Evolutionary conservation across 495 filamentous ascomycete species (phyloP).

Genomic region (Xylaria cubensis): DNA sequence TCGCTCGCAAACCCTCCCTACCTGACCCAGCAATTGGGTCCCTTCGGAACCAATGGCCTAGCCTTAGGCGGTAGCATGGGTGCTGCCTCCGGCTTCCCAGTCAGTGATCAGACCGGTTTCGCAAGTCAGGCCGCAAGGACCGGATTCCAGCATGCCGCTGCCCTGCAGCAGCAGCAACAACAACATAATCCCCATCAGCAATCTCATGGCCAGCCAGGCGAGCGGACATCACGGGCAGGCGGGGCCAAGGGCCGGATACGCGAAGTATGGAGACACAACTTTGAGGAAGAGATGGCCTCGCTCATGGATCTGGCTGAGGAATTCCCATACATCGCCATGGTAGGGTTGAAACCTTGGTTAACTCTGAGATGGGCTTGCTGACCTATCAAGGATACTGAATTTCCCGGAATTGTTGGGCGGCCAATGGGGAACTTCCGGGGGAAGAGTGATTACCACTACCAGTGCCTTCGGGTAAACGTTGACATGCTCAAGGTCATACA

Average conservation of each 20-base stretch:
- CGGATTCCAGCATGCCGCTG: conserved; percentile 80
- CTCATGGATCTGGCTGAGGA: conserved; percentile 82
- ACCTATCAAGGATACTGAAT: conserved; percentile 85
- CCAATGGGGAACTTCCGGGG: conserved; percentile 92
- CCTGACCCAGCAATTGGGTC: conserved; percentile 69
- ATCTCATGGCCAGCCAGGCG: conserved; percentile 54
- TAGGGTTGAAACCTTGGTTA: conserved; percentile 48
- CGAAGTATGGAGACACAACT: conserved; percentile 92
- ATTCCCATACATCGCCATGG: conserved; percentile 96
- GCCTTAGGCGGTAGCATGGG: conserved; percentile 61
- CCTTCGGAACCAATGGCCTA: conserved; percentile 68
- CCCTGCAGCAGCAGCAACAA: conserved; percentile 61
- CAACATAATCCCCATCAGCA: conserved; percentile 56
- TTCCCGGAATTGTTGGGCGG: conserved; percentile 92
- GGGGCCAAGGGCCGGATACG: conserved; percentile 77
- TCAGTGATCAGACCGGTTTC: conserved; percentile 78
- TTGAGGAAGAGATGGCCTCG: conserved; percentile 85
- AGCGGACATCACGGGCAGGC: conserved; percentile 48
- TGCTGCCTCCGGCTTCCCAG: conserved; percentile 57
- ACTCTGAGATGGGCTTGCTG: conserved; percentile 31
- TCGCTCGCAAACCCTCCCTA: conserved; percentile 48
- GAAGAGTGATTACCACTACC: conserved; percentile 98
- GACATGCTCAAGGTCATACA: conserved; percentile 97
- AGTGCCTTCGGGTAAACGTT: conserved; percentile 95
- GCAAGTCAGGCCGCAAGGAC: conserved; percentile 89